A percentile compares a stretch with the other conserved stretches of the same genome.
Conservation (phyloP, 2,329 filamentous ascomycete genomes). For the Beauveria scarabaeidicola region DNA sequence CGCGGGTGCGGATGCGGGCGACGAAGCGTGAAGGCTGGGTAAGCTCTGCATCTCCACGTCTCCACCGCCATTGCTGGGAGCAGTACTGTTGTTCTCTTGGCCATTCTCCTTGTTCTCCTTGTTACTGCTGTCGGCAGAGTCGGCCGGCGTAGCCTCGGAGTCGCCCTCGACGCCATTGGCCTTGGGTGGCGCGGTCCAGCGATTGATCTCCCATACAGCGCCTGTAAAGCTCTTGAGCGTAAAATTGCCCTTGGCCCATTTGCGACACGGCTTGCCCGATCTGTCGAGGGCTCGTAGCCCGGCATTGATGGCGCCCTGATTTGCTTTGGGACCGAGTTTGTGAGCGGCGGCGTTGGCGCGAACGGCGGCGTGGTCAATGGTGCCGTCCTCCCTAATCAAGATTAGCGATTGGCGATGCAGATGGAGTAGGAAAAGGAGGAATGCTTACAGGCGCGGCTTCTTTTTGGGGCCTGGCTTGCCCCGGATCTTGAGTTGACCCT, state of each 20-base stretch:
- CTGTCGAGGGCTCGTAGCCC: constrained; percentile 89
- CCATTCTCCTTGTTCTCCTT: constrained; percentile 59
- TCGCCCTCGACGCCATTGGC: constrained; percentile 34
- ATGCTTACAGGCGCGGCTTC: constrained; percentile 82
- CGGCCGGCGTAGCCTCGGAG: constrained; percentile 36
- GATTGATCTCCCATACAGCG: constrained; percentile 68
- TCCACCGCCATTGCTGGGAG: constrained; percentile 32
- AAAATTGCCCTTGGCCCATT: constrained; percentile 79
- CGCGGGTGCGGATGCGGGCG: constrained; percentile 36
- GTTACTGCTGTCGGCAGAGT: constrained; percentile 44
- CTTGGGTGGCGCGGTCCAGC: constrained; percentile 71
- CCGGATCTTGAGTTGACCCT: constrained; percentile 59
- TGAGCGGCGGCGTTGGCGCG: constrained; percentile 48
- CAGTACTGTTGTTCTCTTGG: constrained; percentile 39
- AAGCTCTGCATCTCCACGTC: constrained; percentile 47
- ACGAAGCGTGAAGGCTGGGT: constrained; percentile 43
- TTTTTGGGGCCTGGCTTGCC: constrained; percentile 95
- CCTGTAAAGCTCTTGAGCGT: constrained; percentile 89
- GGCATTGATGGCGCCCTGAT: constrained; percentile 95
- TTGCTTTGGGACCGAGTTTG: constrained; percentile 92
- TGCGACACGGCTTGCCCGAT: constrained; percentile 82
- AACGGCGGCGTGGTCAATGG: constrained; percentile 46
- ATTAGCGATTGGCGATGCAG: constrained; percentile 9
- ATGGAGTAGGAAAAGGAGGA: not conserved
- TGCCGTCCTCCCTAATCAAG: constrained; percentile 49